A percentile compares a stretch with the other conserved stretches of the same genome.
phyloP scores from a whole-genome alignment of 2,329 filamentous ascomycete genomes.

The Emericellopsis cladophorae region DNA sequence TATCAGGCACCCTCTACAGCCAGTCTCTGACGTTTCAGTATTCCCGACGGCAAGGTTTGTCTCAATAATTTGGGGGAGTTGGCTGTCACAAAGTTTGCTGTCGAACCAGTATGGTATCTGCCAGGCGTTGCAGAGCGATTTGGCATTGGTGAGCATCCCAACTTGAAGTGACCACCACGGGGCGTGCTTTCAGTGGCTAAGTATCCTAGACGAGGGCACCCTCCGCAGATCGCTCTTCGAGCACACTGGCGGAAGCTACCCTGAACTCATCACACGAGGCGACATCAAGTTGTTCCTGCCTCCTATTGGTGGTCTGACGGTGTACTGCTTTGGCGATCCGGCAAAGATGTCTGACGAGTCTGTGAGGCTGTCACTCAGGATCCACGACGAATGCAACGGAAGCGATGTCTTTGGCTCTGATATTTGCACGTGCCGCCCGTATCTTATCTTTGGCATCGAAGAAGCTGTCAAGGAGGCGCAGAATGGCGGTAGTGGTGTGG shows the following conservation, averaged over 20 bases:
- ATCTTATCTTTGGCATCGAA: slow-evolving; percentile 92
- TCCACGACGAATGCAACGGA: slow-evolving; percentile 80
- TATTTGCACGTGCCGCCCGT: slow-evolving; percentile 93
- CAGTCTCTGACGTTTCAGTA: slow-evolving; percentile 17
- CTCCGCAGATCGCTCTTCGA: slow-evolving; percentile 84
- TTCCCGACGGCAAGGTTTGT: slow-evolving; percentile 78
- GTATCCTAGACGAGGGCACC: slow-evolving; percentile 59
- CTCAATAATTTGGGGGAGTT: slow-evolving; percentile 78
- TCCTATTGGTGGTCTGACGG: slow-evolving; percentile 82
- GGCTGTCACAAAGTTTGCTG: slow-evolving; percentile 90
- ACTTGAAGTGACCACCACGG: neutral
- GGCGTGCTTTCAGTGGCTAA: slow-evolving; percentile 9
- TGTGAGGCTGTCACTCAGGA: slow-evolving; percentile 66
- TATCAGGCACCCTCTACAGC: slow-evolving; percentile 5
- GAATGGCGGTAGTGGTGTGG: slow-evolving; percentile 82
- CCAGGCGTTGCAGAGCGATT: slow-evolving; percentile 86
- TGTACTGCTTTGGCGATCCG: slow-evolving; percentile 94
- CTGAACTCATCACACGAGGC: slow-evolving; percentile 85
- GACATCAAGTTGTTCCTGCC: slow-evolving; percentile 95
- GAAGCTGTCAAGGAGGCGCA: slow-evolving; percentile 97
- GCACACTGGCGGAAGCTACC: slow-evolving; percentile 90
- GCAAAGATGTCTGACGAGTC: slow-evolving; percentile 86
- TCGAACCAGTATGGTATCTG: slow-evolving; percentile 87
- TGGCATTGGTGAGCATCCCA: slow-evolving; percentile 54
- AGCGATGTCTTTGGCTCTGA: slow-evolving; percentile 97